Percentiles rank a stretch among this genome's conserved stretches.
Conservation (phyloP, 441 rosid species). For the Adansonia gregorii region DNA sequence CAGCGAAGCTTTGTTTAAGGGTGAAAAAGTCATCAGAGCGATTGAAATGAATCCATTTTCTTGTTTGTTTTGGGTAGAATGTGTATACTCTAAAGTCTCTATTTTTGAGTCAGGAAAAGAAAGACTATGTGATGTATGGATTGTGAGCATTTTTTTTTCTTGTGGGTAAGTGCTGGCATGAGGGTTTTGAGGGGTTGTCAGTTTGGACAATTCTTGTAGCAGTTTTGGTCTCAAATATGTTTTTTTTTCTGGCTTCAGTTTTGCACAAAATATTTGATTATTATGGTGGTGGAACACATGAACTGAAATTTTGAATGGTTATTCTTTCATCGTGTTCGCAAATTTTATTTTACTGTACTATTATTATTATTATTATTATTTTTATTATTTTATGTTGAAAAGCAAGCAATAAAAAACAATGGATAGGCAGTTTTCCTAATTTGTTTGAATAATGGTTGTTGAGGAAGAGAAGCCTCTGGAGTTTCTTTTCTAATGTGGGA, state of each 20-base stretch:
- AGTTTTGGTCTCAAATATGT: conserved; percentile 45
- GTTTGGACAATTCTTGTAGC: conserved; percentile 41
- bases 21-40: conserved; percentile 34
- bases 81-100: conserved; percentile 43
- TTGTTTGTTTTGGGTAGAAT: conserved; percentile 34
- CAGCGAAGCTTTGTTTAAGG: conserved; percentile 35
- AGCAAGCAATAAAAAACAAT: not conserved
- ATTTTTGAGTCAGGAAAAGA: conserved; percentile 33
- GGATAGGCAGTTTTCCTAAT: not conserved
- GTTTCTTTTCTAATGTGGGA: no score
- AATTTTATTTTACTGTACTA: not conserved
- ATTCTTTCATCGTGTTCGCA: conserved; percentile 50
- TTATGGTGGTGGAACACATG: conserved; percentile 5
- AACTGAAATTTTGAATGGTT: conserved; percentile 42
- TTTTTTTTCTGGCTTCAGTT: conserved; percentile 10
- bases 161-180: conserved; percentile 6
- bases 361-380: no score
- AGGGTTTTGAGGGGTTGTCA: conserved; percentile 34
- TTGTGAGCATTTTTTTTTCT: conserved; percentile 24
- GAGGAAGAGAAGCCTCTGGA: no score
- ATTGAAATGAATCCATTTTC: conserved; percentile 28
- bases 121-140: conserved; percentile 26
- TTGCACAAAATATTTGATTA: conserved; percentile 28
- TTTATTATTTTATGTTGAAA: not conserved
- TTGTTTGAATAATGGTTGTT: no score